Conservation (phyloP, 2,329 filamentous ascomycete species). For the Ceratocystiopsis brevicomis region DNA sequence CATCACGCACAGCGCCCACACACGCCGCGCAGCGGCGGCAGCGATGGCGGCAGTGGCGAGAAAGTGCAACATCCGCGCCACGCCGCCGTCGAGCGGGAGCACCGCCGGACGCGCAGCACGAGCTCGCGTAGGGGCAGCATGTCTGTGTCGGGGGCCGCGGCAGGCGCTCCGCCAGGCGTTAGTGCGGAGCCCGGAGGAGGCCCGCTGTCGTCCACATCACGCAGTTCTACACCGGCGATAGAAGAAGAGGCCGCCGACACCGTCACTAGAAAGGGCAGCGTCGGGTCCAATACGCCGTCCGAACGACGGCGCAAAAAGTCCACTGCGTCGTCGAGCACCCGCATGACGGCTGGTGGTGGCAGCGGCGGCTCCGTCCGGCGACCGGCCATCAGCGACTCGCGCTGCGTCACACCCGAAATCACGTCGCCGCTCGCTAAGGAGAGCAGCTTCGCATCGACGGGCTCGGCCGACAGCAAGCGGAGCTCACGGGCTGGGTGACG, state of each 20-base stretch:
- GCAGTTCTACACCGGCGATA: slow-evolving; percentile 17
- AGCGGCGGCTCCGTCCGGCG: slow-evolving; percentile 14
- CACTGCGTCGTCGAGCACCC: background rate
- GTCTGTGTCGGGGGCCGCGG: slow-evolving; percentile 21
- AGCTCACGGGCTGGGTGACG: too few relatives aligned
- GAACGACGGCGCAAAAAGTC: slow-evolving; percentile 34
- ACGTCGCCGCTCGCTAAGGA: slow-evolving; percentile 34
- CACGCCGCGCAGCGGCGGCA: slow-evolving; percentile 5
- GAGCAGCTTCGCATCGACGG: slow-evolving; percentile 17
- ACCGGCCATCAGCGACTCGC: slow-evolving; percentile 23
- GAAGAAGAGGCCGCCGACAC: slow-evolving; percentile 22
- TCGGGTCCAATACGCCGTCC: slow-evolving; percentile 23
- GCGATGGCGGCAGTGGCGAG: background rate
- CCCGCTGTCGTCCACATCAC: background rate
- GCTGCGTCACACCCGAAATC: slow-evolving; percentile 35
- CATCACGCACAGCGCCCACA: background rate
- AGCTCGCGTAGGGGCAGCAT: slow-evolving; percentile 33
- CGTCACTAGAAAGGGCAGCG: slow-evolving; percentile 25
- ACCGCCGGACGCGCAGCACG: slow-evolving; percentile 29
- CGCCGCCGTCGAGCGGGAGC: slow-evolving; percentile 25
- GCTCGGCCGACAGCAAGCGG: too few relatives aligned
- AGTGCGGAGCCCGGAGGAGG: background rate
- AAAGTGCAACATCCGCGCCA: slow-evolving; percentile 24
- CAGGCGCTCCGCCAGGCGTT: slow-evolving; percentile 12
- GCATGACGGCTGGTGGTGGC: too few relatives aligned